These are phyloP conservation scores for Tympanopsis confertula DNA, from an alignment of 2,329 filamentous ascomycete species.

Conservation along the genomic window DNA sequence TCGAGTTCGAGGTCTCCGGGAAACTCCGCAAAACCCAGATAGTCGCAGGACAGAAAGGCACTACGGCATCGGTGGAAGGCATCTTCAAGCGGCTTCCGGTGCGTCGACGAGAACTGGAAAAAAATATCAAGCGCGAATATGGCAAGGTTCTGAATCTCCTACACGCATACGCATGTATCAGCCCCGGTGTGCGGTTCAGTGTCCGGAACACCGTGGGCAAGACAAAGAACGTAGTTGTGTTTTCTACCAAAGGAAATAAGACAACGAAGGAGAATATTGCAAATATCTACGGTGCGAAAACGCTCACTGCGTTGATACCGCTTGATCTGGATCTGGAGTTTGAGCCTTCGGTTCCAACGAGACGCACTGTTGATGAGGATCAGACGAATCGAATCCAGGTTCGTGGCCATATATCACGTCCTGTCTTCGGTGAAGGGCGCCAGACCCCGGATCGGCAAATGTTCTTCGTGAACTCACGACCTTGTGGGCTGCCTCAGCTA, in stretches of 20 bases:
- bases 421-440: conserved; percentile 79
- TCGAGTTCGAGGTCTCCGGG: conserved; percentile 81
- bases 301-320: conserved; percentile 62
- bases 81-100: conserved; percentile 86
- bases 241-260: conserved; percentile 80
- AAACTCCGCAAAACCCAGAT: conserved; percentile 63
- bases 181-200: conserved; percentile 74
- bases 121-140: conserved; percentile 95
- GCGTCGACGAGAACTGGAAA: conserved; percentile 82
- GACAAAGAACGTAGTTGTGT: conserved; percentile 72
- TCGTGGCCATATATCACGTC: conserved; percentile 76
- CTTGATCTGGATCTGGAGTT: conserved; percentile 71
- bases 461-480: conserved; percentile 94
- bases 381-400: conserved; percentile 51
- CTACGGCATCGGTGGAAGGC: conserved; percentile 70
- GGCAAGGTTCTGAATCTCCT: conserved; percentile 74
- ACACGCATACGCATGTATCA: conserved; percentile 91
- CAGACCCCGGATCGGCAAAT: conserved; percentile 94
- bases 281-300: conserved; percentile 93
- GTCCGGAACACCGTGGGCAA: conserved; percentile 72
- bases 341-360: conserved; percentile 30
- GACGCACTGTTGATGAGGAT: neutral
- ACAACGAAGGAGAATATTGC: conserved; percentile 89
- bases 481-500: conserved; percentile 83
- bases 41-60: conserved; percentile 77